Conservation (phyloP, 176 grass and related monocot genomes). For the Eleusine indica region DNA sequence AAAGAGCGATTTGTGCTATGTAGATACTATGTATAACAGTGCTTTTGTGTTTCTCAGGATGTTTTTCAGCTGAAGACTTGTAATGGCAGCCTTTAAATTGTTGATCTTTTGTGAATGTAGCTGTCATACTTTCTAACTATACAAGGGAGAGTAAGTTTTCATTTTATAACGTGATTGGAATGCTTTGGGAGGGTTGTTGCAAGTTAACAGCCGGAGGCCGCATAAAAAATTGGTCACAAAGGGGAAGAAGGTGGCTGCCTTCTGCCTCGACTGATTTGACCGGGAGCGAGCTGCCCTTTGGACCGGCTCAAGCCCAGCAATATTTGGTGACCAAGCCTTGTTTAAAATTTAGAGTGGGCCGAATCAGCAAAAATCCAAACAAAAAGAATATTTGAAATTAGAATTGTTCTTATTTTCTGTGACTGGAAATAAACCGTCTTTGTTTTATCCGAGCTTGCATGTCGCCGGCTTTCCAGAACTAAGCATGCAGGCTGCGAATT, state of each 20-base stretch:
- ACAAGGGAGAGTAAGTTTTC: conserved; percentile 21
- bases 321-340: not conserved
- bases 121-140: not conserved
- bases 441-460: too few species aligned
- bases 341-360: not conserved
- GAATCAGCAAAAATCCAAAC: not conserved
- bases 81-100: not conserved
- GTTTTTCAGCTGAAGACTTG: not conserved
- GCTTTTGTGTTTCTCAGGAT: not conserved
- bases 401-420: too few species aligned
- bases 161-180: conserved; percentile 5
- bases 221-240: conserved; percentile 34
- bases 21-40: conserved; percentile 12
- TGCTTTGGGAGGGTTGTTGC: conserved; percentile 14
- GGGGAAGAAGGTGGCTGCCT: conserved; percentile 6
- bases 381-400: too few species aligned
- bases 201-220: conserved; percentile 20
- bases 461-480: too few species aligned
- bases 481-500: too few species aligned
- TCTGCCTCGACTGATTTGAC: not conserved
- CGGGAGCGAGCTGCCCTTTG: not conserved
- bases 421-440: too few species aligned
- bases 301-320: not conserved
- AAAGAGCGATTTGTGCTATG: conserved; percentile 5
- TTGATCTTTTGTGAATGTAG: not conserved